Base-by-base conservation (phyloP, 2,329 filamentous ascomycete genomes). In the Calonectria leucothoes region DNA sequence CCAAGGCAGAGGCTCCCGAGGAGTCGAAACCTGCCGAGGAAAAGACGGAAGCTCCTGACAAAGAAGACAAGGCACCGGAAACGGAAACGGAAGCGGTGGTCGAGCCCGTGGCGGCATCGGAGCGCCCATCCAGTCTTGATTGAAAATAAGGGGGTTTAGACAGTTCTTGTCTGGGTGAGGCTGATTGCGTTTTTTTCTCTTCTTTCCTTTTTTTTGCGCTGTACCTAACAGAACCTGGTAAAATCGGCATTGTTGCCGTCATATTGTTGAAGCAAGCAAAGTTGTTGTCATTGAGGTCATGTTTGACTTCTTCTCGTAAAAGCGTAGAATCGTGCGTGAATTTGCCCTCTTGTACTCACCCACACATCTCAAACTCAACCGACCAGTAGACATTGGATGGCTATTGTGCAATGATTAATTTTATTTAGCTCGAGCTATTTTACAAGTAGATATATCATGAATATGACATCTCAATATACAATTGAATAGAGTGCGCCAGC, bases 81-180 rank as follows among this genome's bases (percentile, higher is more conserved):
- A 74, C 49, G 66, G 83, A 85, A 76, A 81, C 82, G 51, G 82
- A 81, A 35, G 82, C 75, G 12, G 71, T 81, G 23, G 76, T 85
- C 63, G 80, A 86, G 73, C 84, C 85, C 15, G 79, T 83, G 39
- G 79, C 81, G 29, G 82, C 84, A 8, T 79, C 84, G 64, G 84
- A 86, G 27, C 79, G 27, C 79, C 82, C 66, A 80, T 82, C 7
- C 82, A 82, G 77, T n/a, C 25, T 31, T 39, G 35, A 63, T 63
- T 61, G 55, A 61, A 61, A 61, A 61, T 23, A 39, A 27, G 33
- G 55, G 55, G 33, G 55, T 33, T 33, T 27, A 61, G 23, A 37
- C 37, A 39, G 23, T 37, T n/a, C n/a, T 61, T 61, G 23, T 17
- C 55, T 61, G 33, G 35, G 55, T 25, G 20, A 37, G 55, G 15